A percentile compares a stretch with the other conserved stretches of the same genome.
Evolutionary conservation across 1,284 basidiomycete species (phyloP).

Genomic region (Leccinum holopus): DNA sequence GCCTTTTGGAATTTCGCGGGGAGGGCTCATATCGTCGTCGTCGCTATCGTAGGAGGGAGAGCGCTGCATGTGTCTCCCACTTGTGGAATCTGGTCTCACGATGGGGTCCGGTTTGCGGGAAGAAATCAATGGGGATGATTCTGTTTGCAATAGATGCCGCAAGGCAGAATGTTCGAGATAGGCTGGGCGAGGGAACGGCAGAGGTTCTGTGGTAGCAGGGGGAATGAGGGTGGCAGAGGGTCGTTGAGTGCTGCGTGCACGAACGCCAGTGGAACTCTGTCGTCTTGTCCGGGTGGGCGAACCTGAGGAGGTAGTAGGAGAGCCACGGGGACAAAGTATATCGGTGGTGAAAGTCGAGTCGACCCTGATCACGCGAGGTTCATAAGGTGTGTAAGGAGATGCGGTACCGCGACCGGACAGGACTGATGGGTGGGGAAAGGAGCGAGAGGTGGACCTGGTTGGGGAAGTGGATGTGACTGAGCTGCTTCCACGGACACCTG

Average conservation of each 20-base stretch:
- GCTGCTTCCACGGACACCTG: slow-evolving; percentile 34
- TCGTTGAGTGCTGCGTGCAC: slow-evolving; percentile 35
- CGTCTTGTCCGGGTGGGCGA: slow-evolving; percentile 47
- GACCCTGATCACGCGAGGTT: slow-evolving; percentile 65
- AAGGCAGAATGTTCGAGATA: slow-evolving; percentile 76
- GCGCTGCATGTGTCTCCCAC: slow-evolving; percentile 26
- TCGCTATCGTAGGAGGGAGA: slow-evolving; percentile 54
- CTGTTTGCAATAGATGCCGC: slow-evolving; percentile 64
- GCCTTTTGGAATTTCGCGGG: slow-evolving; percentile 36
- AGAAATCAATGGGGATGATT: slow-evolving; percentile 44
- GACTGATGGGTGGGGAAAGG: slow-evolving; percentile 29
- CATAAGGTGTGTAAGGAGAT: slow-evolving; percentile 41
- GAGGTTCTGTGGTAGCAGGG: slow-evolving; percentile 19
- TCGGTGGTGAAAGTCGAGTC: slow-evolving; percentile 41
- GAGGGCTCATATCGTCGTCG: slow-evolving; percentile 58
- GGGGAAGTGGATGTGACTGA: slow-evolving; percentile 39
- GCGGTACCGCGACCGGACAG: slow-evolving; percentile 25
- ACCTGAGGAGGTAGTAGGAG: slow-evolving; percentile 33
- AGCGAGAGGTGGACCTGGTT: slow-evolving; percentile 39
- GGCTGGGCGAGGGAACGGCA: slow-evolving; percentile 58
- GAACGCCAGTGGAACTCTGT: slow-evolving; percentile 39
- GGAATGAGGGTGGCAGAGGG: slow-evolving; percentile 21
- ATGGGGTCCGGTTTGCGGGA: slow-evolving; percentile 39
- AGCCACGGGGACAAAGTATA: slow-evolving; percentile 32
- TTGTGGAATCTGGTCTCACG: slow-evolving; percentile 18